Base-by-base conservation (phyloP, 129 eudicot species). In the Escallonia herrerae region DNA sequence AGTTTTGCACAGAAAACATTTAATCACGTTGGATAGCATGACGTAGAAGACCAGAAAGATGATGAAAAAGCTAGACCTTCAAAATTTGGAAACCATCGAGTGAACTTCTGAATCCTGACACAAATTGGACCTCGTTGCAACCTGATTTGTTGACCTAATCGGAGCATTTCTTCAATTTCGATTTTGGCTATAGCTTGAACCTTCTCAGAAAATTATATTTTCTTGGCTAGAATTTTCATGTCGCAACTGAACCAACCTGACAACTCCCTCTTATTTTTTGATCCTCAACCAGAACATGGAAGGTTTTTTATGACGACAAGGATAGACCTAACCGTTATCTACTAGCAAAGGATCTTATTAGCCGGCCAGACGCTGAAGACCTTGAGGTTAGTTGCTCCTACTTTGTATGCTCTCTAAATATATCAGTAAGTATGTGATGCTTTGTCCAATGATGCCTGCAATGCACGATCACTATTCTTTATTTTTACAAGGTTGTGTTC, bases 281-380 rank as follows among this genome's bases (percentile, higher is more conserved):
- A 0, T 39, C 39, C 41, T 46, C 33, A 22, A 15, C 41, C 84
- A 94, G 99, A 43, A 66, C 81, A 49, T 94, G 97, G 97, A 94
- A 94, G 74, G 99, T 94, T 58, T 94, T 94, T 68, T 89, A 83
- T 40, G 99, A 94, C 40, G 95, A 89, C 76, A 86, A 86, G 82
- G 87, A 86, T 47, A 77, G 97, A 74, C 96, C 91, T 58, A 87
- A 87, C 77, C 84, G 97, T 63, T 94, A 89, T 73, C 60, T 81
- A 41, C 95, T 94, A 22, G 97, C 86, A 14, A 83, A 86, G 74
- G 99, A 94, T 77, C 73, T 69, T 70, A 70, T 84, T 63, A 85
- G 84, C 64, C 97, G 95, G 72, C 99, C 97, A 3, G 89, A 84
- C 74, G 78, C 95, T 4, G 96, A 94, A 73, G 99, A 94, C 42